Base-by-base conservation (phyloP, 805 yeast species). In the Candida orba region DNA sequence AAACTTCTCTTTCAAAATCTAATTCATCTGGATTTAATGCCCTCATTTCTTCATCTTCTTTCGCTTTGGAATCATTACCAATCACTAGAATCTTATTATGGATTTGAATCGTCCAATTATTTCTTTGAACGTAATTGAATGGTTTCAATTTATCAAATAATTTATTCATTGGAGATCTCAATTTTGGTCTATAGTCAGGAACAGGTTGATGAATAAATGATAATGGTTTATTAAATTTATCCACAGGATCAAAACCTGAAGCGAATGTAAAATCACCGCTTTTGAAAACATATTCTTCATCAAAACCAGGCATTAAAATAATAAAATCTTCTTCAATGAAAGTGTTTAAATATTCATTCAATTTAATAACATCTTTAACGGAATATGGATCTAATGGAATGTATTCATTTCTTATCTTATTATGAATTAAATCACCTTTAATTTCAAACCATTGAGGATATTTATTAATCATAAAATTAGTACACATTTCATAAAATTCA, bases 101-200 rank as follows among this genome's bases (percentile, higher is more conserved):
- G 1, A 79, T 69, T 56, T 84, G 93, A 22, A 84, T 61, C 0
- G 82, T 69, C 86, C 89, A 84, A 49, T 84, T 84, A 52, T 71
- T 71, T 45, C 93, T 69, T 46, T 75, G 76, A 56, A 84, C 81
- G 39, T 71, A 69, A 43, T 76, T 75, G 27, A 71, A 67, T 4
- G 76, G 72, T 50, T 71, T 68, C 47, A 84, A 56, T 48, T 77
- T 71, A 24, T 68, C 66, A 58, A 84, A 84, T 56, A 79, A 84
- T 51, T 71, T 73, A 54, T 76, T 77, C 91, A 84, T 84, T 20
- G 84, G 75, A 6, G 68, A 52, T 57, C 75, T 72, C 36, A 84
- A 65, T 49, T 77, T 72, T 18, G 72, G 62, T 41, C 66, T 59
- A 53, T 84, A 84, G 46, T 74, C 75, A 0, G 93, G 95, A 2